phyloP scores from a whole-genome alignment of 768 basidiomycete genomes.

The Mycena kentingensis region DNA sequence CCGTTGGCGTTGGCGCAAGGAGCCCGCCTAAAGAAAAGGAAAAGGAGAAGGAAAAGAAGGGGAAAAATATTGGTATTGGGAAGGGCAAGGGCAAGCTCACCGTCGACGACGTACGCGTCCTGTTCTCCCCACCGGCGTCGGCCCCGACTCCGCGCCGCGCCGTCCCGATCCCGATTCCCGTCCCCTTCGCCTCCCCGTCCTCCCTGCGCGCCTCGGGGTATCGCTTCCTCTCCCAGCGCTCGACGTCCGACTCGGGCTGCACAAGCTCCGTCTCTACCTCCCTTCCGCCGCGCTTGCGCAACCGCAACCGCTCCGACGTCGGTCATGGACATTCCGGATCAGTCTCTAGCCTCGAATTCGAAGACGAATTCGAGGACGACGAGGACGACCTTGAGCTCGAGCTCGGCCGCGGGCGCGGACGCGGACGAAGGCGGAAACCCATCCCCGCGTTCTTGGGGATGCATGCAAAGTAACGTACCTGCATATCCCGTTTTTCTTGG shows the following conservation, averaged over 20 bases:
- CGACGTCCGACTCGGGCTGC: conserved; percentile 1
- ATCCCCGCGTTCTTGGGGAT: background rate
- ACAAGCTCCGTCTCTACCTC: background rate
- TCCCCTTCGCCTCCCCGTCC: background rate
- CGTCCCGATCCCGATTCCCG: background rate
- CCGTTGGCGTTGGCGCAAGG: background rate
- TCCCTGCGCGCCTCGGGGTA: too few species aligned
- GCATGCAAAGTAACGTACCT: background rate
- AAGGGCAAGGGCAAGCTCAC: conserved; percentile 3
- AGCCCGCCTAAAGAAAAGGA: background rate
- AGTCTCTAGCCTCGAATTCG: background rate
- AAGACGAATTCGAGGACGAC: background rate
- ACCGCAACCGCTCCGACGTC: background rate
- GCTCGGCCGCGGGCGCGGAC: background rate
- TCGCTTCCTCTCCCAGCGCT: background rate
- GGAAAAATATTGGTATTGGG: background rate
- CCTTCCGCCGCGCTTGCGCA: background rate
- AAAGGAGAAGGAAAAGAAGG: background rate
- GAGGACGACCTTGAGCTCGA: background rate
- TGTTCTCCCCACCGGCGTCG: background rate
- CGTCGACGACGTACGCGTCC: background rate
- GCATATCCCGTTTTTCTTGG: too few species aligned
- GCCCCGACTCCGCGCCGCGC: background rate
- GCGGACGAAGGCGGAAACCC: background rate
- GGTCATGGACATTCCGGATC: background rate